phyloP scores from a whole-genome alignment of 2,329 filamentous ascomycete genomes.

The Akanthomyces lecanii region DNA sequence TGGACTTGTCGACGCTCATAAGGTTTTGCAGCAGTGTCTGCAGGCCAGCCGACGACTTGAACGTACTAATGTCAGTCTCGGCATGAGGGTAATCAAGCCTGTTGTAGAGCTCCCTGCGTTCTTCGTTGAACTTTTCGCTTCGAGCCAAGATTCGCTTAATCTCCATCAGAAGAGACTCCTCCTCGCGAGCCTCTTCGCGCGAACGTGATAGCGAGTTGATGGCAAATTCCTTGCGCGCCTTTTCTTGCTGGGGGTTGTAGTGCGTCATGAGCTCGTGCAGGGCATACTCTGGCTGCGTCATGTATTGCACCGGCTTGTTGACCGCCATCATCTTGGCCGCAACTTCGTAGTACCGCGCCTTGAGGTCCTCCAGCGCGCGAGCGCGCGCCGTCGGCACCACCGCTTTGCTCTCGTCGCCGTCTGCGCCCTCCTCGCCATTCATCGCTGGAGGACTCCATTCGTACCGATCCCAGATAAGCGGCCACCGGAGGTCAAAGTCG shows the following conservation, averaged over 20 bases:
- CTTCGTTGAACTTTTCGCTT: constrained; percentile 79
- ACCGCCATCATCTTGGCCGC: constrained; percentile 77
- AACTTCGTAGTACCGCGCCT: constrained; percentile 84
- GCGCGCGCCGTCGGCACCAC: constrained; percentile 49
- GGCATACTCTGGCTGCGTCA: constrained; percentile 81
- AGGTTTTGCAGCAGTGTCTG: constrained; percentile 78
- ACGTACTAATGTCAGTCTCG: constrained; percentile 67
- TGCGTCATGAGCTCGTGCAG: constrained; percentile 81
- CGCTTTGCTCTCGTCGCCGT: constrained; percentile 47
- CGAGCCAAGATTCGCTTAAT: constrained; percentile 87
- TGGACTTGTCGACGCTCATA: constrained; percentile 77
- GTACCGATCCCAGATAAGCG: constrained; percentile 89
- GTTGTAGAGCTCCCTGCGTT: constrained; percentile 80
- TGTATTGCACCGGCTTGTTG: constrained; percentile 75
- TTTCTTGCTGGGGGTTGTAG: constrained; percentile 79
- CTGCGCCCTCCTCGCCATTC: constrained; percentile 41
- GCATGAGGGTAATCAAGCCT: constrained; percentile 76
- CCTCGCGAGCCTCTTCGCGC: constrained; percentile 85
- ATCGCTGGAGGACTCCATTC: constrained; percentile 57
- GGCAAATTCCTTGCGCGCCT: constrained; percentile 77
- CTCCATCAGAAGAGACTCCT: constrained; percentile 83
- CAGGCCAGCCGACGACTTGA: constrained; percentile 77
- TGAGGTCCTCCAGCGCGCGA: constrained; percentile 84
- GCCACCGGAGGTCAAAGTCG: constrained; percentile 85
- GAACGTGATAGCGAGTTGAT: constrained; percentile 73